Base-by-base conservation (phyloP, 441 rosid species). In the Populus trichocarpa region DNA sequence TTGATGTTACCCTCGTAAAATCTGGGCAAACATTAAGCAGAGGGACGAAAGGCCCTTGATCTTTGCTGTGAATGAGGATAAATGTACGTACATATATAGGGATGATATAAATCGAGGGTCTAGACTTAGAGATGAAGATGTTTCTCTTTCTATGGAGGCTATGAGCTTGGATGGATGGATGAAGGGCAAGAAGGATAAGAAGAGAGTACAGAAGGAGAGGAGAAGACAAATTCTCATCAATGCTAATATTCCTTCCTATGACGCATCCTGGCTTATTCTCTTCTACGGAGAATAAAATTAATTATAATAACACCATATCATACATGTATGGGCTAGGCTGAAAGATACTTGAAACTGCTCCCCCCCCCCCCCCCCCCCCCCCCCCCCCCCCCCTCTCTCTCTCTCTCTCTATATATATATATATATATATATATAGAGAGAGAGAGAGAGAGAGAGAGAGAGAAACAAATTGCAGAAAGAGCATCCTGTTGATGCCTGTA, bases 241-340 rank as follows among this genome's bases (percentile, higher is more conserved):
- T 84, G 88, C 84, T 6, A 70, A 81, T 81, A 84, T 84, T 85
- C 88, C 38, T 26, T 77, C 67, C 79, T 23, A 42, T 30, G 78
- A 35, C 73, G 68, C 72, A 10, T 28, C 81, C 11, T 75, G 71
- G 22, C 73, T 75, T 42, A 9, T 79, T 77, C 72, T 42, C 74
- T 59, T 75, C 6, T 2, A 32, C 36, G 74, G 71, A 71, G 59
- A 78, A 73, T 25, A 22, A 69, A 70, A 50, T 72, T 38, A 65
- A 70, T 81, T 50, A 50, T 5, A 18, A 8, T 7, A 7, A 7
- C 63, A 2, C 63, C 63, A 57, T 16, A 30, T 30, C 32, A 5
- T 20, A 2, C 22, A 7, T 57, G 63, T 6, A 0, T 20, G 3
- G 57, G 57, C n/a, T 53, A 20, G 63, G 11, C 23, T 57, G 63